Conservation (phyloP, 2,329 filamentous ascomycete genomes). For the Huntiella moniliformis region DNA sequence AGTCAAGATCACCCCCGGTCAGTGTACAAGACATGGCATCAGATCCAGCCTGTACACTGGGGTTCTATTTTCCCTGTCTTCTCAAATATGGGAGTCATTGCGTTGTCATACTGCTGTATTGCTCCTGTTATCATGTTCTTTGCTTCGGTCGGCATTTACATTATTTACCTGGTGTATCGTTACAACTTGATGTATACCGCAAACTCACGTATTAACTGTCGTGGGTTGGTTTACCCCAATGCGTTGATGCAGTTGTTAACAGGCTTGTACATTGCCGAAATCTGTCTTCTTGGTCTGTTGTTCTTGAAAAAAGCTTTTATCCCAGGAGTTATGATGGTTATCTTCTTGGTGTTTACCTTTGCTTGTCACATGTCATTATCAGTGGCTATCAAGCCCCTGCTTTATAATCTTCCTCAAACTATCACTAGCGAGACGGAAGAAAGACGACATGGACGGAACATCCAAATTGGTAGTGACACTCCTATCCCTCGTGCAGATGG, state of each 20-base stretch:
- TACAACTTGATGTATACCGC: constrained; percentile 85
- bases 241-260: constrained; percentile 71
- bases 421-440: constrained; percentile 28
- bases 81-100: constrained; percentile 63
- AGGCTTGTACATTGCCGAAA: constrained; percentile 64
- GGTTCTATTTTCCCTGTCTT: constrained; percentile 67
- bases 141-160: constrained; percentile 54
- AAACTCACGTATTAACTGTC: constrained; percentile 66
- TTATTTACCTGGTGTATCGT: constrained; percentile 75
- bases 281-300: constrained; percentile 74
- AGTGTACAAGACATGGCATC: constrained; percentile 62
- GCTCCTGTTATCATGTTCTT: constrained; percentile 73
- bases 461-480: constrained; percentile 12
- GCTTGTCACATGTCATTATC: constrained; percentile 61
- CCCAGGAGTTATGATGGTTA: constrained; percentile 56
- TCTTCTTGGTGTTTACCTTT: constrained; percentile 55
- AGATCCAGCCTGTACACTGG: constrained; percentile 58
- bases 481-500: constrained; percentile 2
- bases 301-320: constrained; percentile 47
- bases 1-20: constrained; percentile 63
- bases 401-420: constrained; percentile 65
- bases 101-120: constrained; percentile 71
- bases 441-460: constrained; percentile 3
- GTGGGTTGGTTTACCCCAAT: constrained; percentile 73
- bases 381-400: constrained; percentile 52